Percentiles rank a stretch among this genome's conserved stretches.
Evolutionary conservation across 2,329 filamentous ascomycete genomes (phyloP).

Genomic region (Lachnellula subtilissima): DNA sequence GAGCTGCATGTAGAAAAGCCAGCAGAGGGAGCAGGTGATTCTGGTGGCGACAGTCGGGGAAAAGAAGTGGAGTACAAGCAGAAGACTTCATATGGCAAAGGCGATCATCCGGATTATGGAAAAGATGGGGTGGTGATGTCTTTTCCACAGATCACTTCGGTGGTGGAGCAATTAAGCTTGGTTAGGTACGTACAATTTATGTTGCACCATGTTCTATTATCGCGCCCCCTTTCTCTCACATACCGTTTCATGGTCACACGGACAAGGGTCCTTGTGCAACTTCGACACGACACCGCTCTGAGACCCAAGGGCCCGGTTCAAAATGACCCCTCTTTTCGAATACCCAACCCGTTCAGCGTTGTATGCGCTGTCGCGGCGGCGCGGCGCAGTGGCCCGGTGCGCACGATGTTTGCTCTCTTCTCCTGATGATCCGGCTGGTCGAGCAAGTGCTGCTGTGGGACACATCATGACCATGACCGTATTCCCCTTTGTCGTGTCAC

Average conservation of each 20-base stretch:
- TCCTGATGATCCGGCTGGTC: background rate
- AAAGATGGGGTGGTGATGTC: conserved; percentile 46
- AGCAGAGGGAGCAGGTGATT: conserved; percentile 32
- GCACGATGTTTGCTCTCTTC: conserved; percentile 2
- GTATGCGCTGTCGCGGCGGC: conserved; percentile 1
- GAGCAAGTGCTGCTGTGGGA: background rate
- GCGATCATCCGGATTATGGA: conserved; percentile 61
- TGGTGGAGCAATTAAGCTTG: conserved; percentile 68
- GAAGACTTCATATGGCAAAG: conserved; percentile 50
- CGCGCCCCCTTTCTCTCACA: background rate
- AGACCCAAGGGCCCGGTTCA: conserved; percentile 9
- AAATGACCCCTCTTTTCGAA: conserved; percentile 1
- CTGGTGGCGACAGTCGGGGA: conserved; percentile 39
- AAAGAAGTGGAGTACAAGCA: conserved; percentile 57
- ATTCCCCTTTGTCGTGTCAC: background rate
- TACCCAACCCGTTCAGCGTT: conserved; percentile 3
- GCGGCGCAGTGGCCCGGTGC: background rate
- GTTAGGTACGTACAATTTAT: conserved; percentile 51
- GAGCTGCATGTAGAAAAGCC: conserved; percentile 73
- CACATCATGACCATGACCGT: background rate
- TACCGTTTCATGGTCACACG: background rate
- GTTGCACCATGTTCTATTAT: conserved; percentile 6
- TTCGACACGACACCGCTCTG: conserved; percentile 9
- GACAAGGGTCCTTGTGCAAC: background rate
- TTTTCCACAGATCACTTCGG: conserved; percentile 52